Evolutionary conservation across 148 eudicot genomes (phyloP).

Genomic region (Amaranthus palmeri): DNA sequence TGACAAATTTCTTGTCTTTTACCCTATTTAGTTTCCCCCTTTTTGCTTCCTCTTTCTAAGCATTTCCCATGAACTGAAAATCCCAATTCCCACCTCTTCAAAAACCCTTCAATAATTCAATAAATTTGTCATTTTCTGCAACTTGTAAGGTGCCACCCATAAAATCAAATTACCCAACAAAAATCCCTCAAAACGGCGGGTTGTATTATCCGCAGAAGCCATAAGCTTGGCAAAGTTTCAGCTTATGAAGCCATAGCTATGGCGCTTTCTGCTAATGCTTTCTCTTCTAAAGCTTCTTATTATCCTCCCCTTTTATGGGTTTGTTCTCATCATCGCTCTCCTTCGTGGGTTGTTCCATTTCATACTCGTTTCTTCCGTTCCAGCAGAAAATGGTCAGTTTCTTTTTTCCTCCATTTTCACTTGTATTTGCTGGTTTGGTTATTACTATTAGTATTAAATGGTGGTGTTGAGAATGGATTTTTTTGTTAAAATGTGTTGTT

Average conservation of each 20-base stretch:
- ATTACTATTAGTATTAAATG: no score
- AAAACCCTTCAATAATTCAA: slow-evolving; percentile 5
- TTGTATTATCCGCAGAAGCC: slow-evolving; percentile 31
- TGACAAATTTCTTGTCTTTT: no score
- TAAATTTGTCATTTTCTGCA: background rate
- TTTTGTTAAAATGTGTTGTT: no score
- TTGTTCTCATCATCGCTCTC: slow-evolving; percentile 29
- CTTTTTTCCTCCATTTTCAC: background rate
- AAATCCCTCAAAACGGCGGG: slow-evolving; percentile 45
- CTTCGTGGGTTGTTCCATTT: background rate
- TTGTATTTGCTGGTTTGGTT: no score
- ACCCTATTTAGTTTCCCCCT: no score
- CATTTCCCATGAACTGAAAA: no score
- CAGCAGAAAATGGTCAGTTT: slow-evolving; percentile 31
- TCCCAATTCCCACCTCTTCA: background rate
- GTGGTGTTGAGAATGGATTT: no score
- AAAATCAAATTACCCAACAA: no score
- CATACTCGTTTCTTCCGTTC: slow-evolving; percentile 14
- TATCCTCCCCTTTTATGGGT: slow-evolving; percentile 41
- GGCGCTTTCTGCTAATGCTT: slow-evolving; percentile 42
- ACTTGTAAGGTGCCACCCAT: no score
- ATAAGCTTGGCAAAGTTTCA: slow-evolving; percentile 34
- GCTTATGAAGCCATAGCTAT: slow-evolving; percentile 28
- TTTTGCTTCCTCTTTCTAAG: no score
- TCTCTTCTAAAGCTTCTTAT: slow-evolving; percentile 30